These are phyloP conservation scores for Coemansia pectinata DNA, from an alignment of 192 early-diverging fungal genomes.

Conservation along the genomic window DNA sequence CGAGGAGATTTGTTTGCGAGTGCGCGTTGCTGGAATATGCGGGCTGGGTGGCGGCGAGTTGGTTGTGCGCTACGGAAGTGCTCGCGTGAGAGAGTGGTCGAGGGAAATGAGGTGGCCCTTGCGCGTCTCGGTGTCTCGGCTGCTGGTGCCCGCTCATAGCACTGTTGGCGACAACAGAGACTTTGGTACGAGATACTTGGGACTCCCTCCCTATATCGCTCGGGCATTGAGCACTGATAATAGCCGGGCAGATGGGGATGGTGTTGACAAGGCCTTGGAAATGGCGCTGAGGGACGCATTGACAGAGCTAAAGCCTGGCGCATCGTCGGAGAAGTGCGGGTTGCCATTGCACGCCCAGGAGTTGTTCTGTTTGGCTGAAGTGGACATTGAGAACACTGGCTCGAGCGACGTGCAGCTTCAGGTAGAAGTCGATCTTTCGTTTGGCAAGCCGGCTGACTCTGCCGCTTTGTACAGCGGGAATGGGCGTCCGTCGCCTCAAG, in stretches of 20 bases:
- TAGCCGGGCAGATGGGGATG: neutral
- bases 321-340: neutral
- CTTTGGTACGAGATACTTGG: slow-evolving; percentile 16
- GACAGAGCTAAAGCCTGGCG: neutral
- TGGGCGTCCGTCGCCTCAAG: neutral
- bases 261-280: slow-evolving; percentile 5
- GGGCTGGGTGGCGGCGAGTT: slow-evolving; percentile 29
- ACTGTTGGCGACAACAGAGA: neutral
- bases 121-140: slow-evolving; percentile 29
- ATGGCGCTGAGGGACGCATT: slow-evolving; percentile 12
- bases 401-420: slow-evolving; percentile 21
- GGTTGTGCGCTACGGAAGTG: slow-evolving; percentile 33
- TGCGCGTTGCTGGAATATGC: slow-evolving; percentile 29
- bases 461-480: neutral
- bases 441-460: neutral
- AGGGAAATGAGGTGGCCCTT: slow-evolving; percentile 39
- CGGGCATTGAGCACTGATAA: slow-evolving; percentile 5
- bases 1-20: slow-evolving; percentile 6
- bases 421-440: slow-evolving; percentile 35
- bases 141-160: slow-evolving; percentile 19
- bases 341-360: slow-evolving; percentile 7
- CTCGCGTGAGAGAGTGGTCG: slow-evolving; percentile 16
- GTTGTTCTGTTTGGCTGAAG: slow-evolving; percentile 33
- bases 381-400: slow-evolving; percentile 26
- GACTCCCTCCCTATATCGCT: slow-evolving; percentile 35